Evolutionary conservation across 257 asterid genomes (phyloP), one percentile per base, ranked within the genome.

Genomic region (Nicotiana undulata): DNA sequence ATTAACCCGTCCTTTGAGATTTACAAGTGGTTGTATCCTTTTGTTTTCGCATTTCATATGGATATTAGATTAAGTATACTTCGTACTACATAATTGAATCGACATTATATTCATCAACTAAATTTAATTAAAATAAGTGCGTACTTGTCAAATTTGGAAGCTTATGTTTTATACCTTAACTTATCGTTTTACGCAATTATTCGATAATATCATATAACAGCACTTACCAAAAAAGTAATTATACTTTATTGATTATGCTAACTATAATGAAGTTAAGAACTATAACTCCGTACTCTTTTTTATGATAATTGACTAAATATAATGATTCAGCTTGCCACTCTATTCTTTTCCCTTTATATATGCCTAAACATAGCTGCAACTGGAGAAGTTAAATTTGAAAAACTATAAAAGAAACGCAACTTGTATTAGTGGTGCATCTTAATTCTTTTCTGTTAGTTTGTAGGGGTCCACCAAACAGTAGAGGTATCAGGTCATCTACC

Each of bases 311-410:
- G 26, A 44, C 20, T 37, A 58, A 66, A n/a, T 80, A 31, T 31
- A 68, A 55, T 65, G 83, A 58, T 65, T 67, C 65, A 53, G 6
- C 6, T 68, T 72, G 78, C 78, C 60, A 72, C 40, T 49, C 24
- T 24, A 46, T 72, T 72, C 3, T 44, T 72, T 72, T 46, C 61
- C 24, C 46, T 49, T 72, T 26, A n/a, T n/a, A n/a, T 26, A 72
- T 72, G 78, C 78, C 78, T 13, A 22, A 20, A 72, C 78, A 72
- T 0, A 72, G 61, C 18, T 72, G 16, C 28, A 22, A 49, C 8
- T 55, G 31, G 60, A 22, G 61, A 66, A 72, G 67, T 32, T 51
- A 9, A 80, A 66, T 24, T 40, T 3, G n/a, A 53, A 80, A 70
- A 56, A 8, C n/a, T 32, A n/a, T 72, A 13, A 52, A 79, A 79